Evolutionary conservation across 805 yeast genomes (phyloP), one percentile per base, ranked within the genome.

Genomic region (Candida xiaguanensis): DNA sequence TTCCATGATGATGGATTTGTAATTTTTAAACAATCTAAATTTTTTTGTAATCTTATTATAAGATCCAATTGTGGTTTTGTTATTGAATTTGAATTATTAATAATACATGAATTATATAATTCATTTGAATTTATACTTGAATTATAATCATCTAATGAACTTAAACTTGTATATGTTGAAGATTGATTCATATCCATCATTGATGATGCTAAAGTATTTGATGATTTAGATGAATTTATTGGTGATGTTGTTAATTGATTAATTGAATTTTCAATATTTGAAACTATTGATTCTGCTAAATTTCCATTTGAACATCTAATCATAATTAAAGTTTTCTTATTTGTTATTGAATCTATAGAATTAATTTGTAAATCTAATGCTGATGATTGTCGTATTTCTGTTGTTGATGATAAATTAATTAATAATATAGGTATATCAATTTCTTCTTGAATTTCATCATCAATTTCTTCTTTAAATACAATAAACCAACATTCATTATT

Each of bases 1-100:
- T 65, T 56, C 74, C 74, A 68, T 1, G 72, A 61, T 3, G 72
- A 65, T n/a, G 67, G 63, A 38, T 50, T 54, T 33, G 56, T 53
- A 22, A 65, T 51, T 17, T 50, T 49, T 3, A 51, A 55, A 36
- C 54, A 52, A 31, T 59, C 66, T 37, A 59, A 38, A 36, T 65
- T 68, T 40, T 54, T 55, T 42, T 68, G 74, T 18, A 68, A 53
- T 34, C 71, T 54, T 15, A 68, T 52, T 60, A 63, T 59, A 14
- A 18, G 34, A 8, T 28, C 17, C 6, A 41, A 27, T 16, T 26
- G 20, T 8, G n/a, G 14, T 13, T 16, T 16, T 8, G 18, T 27
- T 15, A 24, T 9, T 8, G 41, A 29, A 12, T 20, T 28, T 23
- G 41, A 28, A 23, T 34, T 41, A 17, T 41, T 33, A 12, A 41